Conservation (phyloP, 2,329 filamentous ascomycete genomes). For the Claviceps africana region DNA sequence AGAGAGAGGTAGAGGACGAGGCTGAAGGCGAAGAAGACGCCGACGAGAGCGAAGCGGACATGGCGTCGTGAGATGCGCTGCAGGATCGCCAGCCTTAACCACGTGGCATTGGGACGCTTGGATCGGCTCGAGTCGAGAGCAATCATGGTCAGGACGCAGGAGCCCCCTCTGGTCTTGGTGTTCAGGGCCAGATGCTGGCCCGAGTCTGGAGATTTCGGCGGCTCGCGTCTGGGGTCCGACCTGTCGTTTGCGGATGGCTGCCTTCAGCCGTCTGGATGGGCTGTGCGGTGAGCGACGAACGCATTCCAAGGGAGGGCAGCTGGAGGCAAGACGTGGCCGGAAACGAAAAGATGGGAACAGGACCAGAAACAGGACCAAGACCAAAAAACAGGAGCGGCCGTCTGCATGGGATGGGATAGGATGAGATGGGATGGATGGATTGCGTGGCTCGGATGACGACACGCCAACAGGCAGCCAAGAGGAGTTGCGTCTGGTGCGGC, state of each 20-base stretch:
- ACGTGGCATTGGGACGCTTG: not conserved
- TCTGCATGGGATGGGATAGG: too few species aligned
- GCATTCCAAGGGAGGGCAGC: not conserved
- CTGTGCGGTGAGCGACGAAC: not conserved
- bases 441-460: too few species aligned
- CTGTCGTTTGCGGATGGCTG: not conserved
- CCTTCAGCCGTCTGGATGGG: not conserved
- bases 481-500: too few species aligned
- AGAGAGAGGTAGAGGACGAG: not conserved
- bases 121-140: not conserved
- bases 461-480: too few species aligned
- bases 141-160: not conserved
- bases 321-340: not conserved
- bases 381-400: too few species aligned
- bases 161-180: not conserved
- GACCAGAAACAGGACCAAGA: too few species aligned
- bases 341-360: too few species aligned
- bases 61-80: conserved; percentile 3
- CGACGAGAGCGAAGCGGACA: not conserved
- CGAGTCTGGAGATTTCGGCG: too few species aligned
- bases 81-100: not conserved
- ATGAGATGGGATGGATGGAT: too few species aligned
- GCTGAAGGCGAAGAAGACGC: not conserved
- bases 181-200: too few species aligned
- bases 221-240: not conserved